These are phyloP conservation scores for Zangia roseola DNA, from an alignment of 768 basidiomycete genomes.

Conservation along the genomic window DNA sequence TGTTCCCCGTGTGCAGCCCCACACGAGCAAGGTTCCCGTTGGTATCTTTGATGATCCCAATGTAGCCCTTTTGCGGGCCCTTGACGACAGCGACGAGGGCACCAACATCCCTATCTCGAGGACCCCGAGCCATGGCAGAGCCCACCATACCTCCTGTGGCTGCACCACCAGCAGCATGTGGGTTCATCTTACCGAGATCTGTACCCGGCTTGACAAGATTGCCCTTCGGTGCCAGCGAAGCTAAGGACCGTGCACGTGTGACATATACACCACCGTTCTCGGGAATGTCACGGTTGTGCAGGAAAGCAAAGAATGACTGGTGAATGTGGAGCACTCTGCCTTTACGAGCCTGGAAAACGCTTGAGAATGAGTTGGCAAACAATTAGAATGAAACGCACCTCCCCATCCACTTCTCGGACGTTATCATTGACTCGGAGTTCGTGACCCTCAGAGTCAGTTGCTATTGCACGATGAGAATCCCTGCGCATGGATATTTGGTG, in stretches of 20 bases:
- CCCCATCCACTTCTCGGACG: conserved; percentile 88
- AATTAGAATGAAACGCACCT: conserved; percentile 48
- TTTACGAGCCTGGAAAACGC: conserved; percentile 60
- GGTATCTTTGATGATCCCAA: conserved; percentile 92
- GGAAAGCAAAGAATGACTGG: conserved; percentile 90
- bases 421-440: conserved; percentile 87
- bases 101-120: conserved; percentile 82
- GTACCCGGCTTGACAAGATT: conserved; percentile 60
- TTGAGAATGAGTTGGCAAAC: background rate
- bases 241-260: conserved; percentile 77
- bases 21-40: conserved; percentile 86
- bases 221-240: conserved; percentile 85
- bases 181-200: conserved; percentile 93
- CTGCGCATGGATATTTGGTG: conserved; percentile 93
- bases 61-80: conserved; percentile 87
- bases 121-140: conserved; percentile 78
- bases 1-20: conserved; percentile 87
- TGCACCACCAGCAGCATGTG: conserved; percentile 56
- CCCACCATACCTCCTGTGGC: conserved; percentile 75
- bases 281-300: conserved; percentile 85
- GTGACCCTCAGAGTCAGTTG: conserved; percentile 85
- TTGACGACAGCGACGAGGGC: conserved; percentile 75
- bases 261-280: conserved; percentile 97
- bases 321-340: conserved; percentile 92
- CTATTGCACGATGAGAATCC: conserved; percentile 78